phyloP scores from a whole-genome alignment of 768 basidiomycete genomes.

The Filobasidium floriforme region DNA sequence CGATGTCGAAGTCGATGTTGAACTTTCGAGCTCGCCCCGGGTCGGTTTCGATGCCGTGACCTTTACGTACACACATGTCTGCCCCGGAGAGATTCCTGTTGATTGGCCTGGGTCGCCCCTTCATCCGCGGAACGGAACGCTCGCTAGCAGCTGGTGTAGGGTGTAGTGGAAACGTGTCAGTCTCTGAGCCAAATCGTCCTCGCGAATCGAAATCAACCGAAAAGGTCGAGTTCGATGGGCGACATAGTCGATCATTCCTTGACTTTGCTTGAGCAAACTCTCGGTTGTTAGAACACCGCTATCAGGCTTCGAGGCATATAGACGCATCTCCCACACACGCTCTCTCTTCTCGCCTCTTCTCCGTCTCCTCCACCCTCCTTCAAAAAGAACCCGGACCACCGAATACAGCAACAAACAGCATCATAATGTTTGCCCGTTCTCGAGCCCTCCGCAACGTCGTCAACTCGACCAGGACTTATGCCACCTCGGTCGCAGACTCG shows the following conservation, averaged over 20 bases:
- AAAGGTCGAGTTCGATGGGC: not conserved
- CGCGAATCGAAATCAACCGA: conserved; percentile 3
- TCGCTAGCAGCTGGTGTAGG: not conserved
- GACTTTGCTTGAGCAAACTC: not conserved
- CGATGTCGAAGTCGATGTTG: too few relatives aligned
- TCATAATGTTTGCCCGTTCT: conserved; percentile 1
- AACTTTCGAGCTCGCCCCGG: too few relatives aligned
- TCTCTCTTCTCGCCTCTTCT: too few relatives aligned
- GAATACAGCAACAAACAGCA: not conserved
- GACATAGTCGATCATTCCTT: not conserved
- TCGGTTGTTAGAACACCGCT: not conserved
- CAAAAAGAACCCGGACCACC: not conserved
- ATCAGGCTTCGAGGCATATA: too few relatives aligned
- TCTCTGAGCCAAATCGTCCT: not conserved
- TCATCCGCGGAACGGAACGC: not conserved
- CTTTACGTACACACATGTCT: too few relatives aligned
- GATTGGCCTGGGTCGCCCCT: not conserved
- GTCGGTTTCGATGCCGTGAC: too few relatives aligned
- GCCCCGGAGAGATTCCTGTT: too few relatives aligned
- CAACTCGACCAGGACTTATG: conserved; percentile 50
- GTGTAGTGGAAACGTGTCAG: conserved; percentile 13
- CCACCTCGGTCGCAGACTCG: conserved; percentile 50
- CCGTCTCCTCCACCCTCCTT: not conserved
- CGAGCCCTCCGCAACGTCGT: not conserved
- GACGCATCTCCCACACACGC: too few relatives aligned